Base-by-base conservation (phyloP, 1,284 basidiomycete species). In the Porogramme epimiltina region DNA sequence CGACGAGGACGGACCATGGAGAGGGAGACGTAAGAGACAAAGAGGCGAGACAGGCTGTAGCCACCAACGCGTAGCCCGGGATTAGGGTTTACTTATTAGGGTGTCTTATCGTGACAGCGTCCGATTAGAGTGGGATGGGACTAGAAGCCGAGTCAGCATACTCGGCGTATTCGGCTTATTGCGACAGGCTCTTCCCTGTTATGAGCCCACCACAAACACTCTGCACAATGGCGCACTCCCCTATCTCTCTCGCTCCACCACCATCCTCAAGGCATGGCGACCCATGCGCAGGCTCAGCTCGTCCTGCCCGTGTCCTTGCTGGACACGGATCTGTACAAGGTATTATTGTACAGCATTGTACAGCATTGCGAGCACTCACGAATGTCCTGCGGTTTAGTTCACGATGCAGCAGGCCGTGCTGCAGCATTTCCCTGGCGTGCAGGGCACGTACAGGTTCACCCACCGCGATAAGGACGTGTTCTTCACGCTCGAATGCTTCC, bases 281-380 rank as follows among this genome's bases (percentile, higher is more conserved):
- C 8, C 56, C 56, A 58, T 58, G 47, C 45, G 45, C 11, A 2
- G 11, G 22, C 28, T 19, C 28, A 42, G 26, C 4, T 64, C 13
- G 59, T 69, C 19, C 28, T 76, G 8, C 78, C 77, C 0, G 67
- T 71, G 54, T 94, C 92, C 25, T 77, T 98, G 49, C 81, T 99
- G 49, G 96, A 98, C 70, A 97, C 95, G 0, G 96, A 99, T 69
- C 75, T 98, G 37, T 98, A 99, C 85, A 99, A 97, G 81, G 93
- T 87, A 20, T 23, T 1, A 41, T 15, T 22, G 2, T 18, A 43
- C 33, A 28, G 25, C 36, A n/a, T 19, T n/a, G 3, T 16, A n/a
- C 13, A 4, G 22, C 15, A 15, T n/a, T 39, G 13, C 20, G 25
- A n/a, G 18, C 8, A 18, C 34, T 23, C 6, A 33, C 18, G 10